Evolutionary conservation across 2,329 filamentous ascomycete genomes (phyloP).

Genomic region (Cylindrodendrum hubeiense): DNA sequence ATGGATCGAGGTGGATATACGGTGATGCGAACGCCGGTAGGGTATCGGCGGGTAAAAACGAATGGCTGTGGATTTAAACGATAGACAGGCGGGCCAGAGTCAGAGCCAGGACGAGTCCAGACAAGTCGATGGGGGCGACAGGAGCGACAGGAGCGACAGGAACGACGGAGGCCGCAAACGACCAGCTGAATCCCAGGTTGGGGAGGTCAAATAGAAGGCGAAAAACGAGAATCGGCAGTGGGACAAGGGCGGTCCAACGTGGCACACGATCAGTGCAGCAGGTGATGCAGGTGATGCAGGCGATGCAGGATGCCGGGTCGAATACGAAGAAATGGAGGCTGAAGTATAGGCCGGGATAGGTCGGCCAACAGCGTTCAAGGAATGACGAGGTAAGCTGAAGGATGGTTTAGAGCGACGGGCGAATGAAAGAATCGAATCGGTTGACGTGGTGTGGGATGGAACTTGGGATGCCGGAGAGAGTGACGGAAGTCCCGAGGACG

Average conservation of each 20-base stretch:
- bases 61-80: background rate
- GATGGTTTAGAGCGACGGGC: constrained; percentile 19
- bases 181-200: constrained; percentile 19
- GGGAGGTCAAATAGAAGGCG: constrained; percentile 15
- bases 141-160: background rate
- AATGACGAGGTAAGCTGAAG: constrained; percentile 25
- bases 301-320: constrained; percentile 32
- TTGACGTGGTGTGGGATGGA: constrained; percentile 6
- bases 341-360: constrained; percentile 15
- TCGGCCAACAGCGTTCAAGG: constrained; percentile 26
- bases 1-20: constrained; percentile 10
- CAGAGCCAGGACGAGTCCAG: background rate
- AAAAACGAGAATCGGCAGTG: constrained; percentile 28
- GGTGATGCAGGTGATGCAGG: constrained; percentile 26
- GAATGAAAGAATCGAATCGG: constrained; percentile 16
- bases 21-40: background rate
- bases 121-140: background rate
- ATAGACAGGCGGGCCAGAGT: background rate
- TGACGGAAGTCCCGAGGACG: constrained; percentile 13
- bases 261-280: constrained; percentile 32
- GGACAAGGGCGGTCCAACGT: constrained; percentile 34
- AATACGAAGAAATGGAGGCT: constrained; percentile 37
- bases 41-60: background rate
- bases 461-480: constrained; percentile 13
- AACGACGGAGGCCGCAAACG: background rate